phyloP scores from a whole-genome alignment of 129 eudicot genomes.

The Centella asiatica region DNA sequence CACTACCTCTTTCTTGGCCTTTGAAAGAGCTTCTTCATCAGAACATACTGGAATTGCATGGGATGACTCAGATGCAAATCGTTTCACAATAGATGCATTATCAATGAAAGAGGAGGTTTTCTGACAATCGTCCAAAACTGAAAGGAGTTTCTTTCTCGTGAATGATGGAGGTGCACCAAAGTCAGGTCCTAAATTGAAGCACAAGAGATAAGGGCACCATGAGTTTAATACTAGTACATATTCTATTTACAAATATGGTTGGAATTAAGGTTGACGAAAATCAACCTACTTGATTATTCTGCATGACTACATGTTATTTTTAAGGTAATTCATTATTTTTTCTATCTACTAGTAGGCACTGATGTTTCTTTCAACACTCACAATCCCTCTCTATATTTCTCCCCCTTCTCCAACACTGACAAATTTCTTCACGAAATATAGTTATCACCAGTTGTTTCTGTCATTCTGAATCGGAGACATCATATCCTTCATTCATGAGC shows the following conservation, averaged over 20 bases:
- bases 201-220: constrained; percentile 14
- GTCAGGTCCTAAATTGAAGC: constrained; percentile 59
- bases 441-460: too few species aligned
- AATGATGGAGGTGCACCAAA: constrained; percentile 79
- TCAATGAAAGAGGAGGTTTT: constrained; percentile 81
- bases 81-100: constrained; percentile 59
- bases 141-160: constrained; percentile 59
- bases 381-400: too few species aligned
- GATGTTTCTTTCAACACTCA: too few species aligned
- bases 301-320: too few species aligned
- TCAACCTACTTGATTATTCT: too few species aligned
- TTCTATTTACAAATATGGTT: background rate
- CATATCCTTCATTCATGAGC: too few species aligned
- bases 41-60: constrained; percentile 75
- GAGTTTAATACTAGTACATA: background rate
- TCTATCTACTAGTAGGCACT: too few species aligned
- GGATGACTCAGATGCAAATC: constrained; percentile 88
- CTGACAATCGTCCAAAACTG: constrained; percentile 65
- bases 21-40: constrained; percentile 80
- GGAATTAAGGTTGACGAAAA: background rate
- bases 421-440: too few species aligned
- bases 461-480: too few species aligned
- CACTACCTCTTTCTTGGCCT: constrained; percentile 76
- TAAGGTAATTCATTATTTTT: too few species aligned
- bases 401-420: too few species aligned